Evolutionary conservation across 495 filamentous ascomycete species (phyloP), one percentile per base, ranked within the genome.

Genomic region (Talaromyces proteolyticus): DNA sequence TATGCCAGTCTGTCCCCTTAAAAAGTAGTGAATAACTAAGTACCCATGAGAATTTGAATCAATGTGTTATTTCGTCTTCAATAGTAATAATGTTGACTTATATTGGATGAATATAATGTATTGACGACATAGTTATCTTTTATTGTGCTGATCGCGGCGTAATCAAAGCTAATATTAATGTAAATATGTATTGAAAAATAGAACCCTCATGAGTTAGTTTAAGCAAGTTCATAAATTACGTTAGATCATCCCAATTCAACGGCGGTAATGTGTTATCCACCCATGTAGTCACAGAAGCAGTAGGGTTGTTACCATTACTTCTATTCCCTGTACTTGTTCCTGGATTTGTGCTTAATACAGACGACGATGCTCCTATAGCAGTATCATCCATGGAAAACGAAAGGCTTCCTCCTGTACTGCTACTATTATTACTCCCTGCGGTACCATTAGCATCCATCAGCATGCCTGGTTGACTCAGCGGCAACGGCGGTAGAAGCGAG

Each of bases 181-280:
- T n/a, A n/a, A n/a, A n/a, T n/a, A n/a, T n/a, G n/a, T n/a, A n/a
- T n/a, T n/a, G n/a, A n/a, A n/a, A n/a, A n/a, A 4, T 4, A 34
- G 12, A 29, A 12, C 8, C 4, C 4, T 34, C 29, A 34, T 34
- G 8, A 34, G 8, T 29, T 4, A 34, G 29, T 34, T 34, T 2
- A n/a, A n/a, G n/a, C n/a, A n/a, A n/a, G n/a, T n/a, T 4, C 14
- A 26, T 17, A 45, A 41, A 42, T 50, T 29, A 72, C 18, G 57
- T 37, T 25, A 72, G 36, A 42, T 72, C 69, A 60, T 74, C 69
- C 71, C 69, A 74, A 22, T 64, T 51, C 61, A 74, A 64, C 23
- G 71, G 71, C 11, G 71, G 63, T 44, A 74, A 63, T 0, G 70
- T 71, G 53, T 70, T 73, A 52, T 70, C 67, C 14, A 64, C 61